Conservation (phyloP, 768 basidiomycete species). For the Boletellus ananiceps region DNA sequence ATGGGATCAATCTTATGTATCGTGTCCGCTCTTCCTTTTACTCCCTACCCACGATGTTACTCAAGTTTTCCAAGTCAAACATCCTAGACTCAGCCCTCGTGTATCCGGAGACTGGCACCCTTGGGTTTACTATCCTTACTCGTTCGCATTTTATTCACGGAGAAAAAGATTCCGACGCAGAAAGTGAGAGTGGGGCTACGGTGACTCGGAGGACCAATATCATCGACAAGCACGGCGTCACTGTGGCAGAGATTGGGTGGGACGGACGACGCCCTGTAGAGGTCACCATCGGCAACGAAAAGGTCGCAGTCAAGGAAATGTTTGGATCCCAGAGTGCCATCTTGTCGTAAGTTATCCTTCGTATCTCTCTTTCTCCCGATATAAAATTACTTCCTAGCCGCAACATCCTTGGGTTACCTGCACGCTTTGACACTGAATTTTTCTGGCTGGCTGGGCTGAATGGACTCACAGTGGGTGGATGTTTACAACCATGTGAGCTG, state of each 20-base stretch:
- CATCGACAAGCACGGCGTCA: constrained; percentile 36
- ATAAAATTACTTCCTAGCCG: constrained; percentile 33
- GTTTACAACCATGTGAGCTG: background rate
- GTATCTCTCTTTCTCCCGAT: background rate
- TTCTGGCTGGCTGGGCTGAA: constrained; percentile 56
- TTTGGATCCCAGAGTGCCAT: constrained; percentile 54
- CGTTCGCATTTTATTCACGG: constrained; percentile 28
- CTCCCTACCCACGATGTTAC: constrained; percentile 38
- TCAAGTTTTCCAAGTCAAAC: constrained; percentile 55
- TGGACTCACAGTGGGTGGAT: constrained; percentile 44
- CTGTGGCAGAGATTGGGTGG: constrained; percentile 50
- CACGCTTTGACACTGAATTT: constrained; percentile 58
- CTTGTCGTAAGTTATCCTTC: constrained; percentile 41
- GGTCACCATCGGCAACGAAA: constrained; percentile 48
- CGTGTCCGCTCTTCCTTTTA: background rate
- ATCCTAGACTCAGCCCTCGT: constrained; percentile 54
- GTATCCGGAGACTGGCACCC: constrained; percentile 47
- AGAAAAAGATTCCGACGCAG: constrained; percentile 28
- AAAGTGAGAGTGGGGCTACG: constrained; percentile 22
- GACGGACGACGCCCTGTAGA: constrained; percentile 47
- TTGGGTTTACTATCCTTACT: constrained; percentile 49
- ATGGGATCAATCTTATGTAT: background rate
- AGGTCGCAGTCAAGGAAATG: constrained; percentile 47
- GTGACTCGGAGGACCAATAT: constrained; percentile 42
- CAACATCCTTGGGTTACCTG: constrained; percentile 56